Base-by-base conservation (phyloP, 208 protist genomes). In the Leishmania lainsoni region DNA sequence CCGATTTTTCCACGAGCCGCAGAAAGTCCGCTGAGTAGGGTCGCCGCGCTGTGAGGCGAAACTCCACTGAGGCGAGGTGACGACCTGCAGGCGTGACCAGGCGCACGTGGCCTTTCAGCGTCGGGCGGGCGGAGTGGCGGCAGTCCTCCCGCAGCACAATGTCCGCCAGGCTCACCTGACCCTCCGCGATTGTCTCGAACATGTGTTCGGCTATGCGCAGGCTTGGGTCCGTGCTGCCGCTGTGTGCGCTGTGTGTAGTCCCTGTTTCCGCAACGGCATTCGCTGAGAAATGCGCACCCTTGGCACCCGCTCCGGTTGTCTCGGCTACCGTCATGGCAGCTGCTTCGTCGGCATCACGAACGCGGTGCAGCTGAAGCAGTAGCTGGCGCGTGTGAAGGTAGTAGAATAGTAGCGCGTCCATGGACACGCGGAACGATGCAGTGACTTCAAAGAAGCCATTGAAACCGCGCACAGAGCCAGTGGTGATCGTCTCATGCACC, bases 391-490 rank as follows among this genome's bases (percentile, higher is more conserved):
- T 95, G 75, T 93, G 89, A 26, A 98, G 75, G 83, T 98, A 97
- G 83, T 93, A 95, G 17, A 95, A 65, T 45, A 98, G 85, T n/a
- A 98, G 79, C 29, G 93, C 86, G 80, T 98, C 93, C 95, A 97
- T 97, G 8, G 91, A 87, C 48, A 98, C 92, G 56, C 91, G 85
- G 81, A 96, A 98, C 12, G 95, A 88, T 29, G 94, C 83, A 16
- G 92, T 96, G 48, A 94, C 96, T 79, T 98, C 95, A 78, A 98
- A 91, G 86, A 97, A 97, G 49, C 91, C 95, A 79, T 96, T 98
- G 51, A 95, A 85, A 14, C 93, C 93, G 29, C 83, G 90, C 74
- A 98, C 90, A n/a, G 93, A 87, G 1, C 87, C 90, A 4, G 93
- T 97, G 65, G 93, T 95, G 39, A 96, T 90, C 6, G 95, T 97